These are phyloP conservation scores for Pochonia chlamydosporia DNA, from an alignment of 2,329 filamentous ascomycete species.

Conservation along the genomic window DNA sequence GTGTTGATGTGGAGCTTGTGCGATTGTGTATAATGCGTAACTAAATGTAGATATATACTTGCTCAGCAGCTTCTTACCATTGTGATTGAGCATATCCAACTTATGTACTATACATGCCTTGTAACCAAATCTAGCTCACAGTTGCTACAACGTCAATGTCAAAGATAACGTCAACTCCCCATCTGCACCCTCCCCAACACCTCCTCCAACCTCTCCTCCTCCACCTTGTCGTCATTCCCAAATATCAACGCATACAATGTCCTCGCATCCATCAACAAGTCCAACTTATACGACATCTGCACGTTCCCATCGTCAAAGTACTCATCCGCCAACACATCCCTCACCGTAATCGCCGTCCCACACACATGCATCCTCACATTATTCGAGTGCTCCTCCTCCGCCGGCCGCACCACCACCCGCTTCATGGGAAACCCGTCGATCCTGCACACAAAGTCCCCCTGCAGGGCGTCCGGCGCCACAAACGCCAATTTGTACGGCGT, in stretches of 20 bases:
- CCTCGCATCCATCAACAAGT: constrained; percentile 6
- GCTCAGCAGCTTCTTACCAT: too few relatives aligned
- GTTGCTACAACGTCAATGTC: too few relatives aligned
- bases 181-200: background rate
- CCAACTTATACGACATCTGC: background rate
- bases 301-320: background rate
- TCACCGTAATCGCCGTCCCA: constrained; percentile 8
- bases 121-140: too few relatives aligned
- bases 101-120: too few relatives aligned
- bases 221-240: constrained; percentile 3
- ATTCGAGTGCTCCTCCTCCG: constrained; percentile 2
- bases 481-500: constrained; percentile 10
- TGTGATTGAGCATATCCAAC: too few relatives aligned
- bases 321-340: constrained; percentile 5
- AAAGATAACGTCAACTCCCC: too few relatives aligned
- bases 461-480: constrained; percentile 8
- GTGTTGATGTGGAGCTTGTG: too few relatives aligned
- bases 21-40: too few relatives aligned
- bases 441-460: constrained; percentile 9
- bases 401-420: constrained; percentile 8
- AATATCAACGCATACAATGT: constrained; percentile 11
- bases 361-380: constrained; percentile 10
- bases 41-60: too few relatives aligned
- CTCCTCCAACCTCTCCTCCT: background rate
- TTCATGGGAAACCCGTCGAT: constrained; percentile 10